A percentile compares a stretch with the other conserved stretches of the same genome.
Evolutionary conservation across 768 basidiomycete species (phyloP).

Genomic region (Amanita polypyramis): DNA sequence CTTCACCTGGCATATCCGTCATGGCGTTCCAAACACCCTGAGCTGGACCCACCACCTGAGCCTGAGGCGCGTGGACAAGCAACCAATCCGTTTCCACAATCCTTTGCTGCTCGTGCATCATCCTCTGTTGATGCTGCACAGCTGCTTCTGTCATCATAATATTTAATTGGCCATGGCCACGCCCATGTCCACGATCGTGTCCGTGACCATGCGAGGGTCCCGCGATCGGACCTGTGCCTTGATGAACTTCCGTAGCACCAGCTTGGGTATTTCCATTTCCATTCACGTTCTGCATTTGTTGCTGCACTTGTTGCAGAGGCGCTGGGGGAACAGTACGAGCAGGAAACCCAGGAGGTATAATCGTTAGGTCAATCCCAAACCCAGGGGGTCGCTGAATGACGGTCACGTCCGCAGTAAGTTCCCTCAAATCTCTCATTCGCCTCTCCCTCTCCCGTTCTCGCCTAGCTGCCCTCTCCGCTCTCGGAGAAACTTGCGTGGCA

Average conservation of each 20-base stretch:
- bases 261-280: neutral
- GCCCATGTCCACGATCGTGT: too few relatives aligned
- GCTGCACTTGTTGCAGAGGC: neutral
- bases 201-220: neutral
- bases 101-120: neutral
- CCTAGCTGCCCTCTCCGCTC: conserved; percentile 7
- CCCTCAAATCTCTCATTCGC: neutral
- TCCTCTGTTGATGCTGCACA: neutral
- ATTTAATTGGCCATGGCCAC: too few relatives aligned
- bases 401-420: neutral
- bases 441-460: conserved; percentile 5
- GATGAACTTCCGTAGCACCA: neutral
- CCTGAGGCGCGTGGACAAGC: neutral
- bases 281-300: neutral
- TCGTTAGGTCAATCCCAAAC: neutral
- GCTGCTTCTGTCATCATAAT: conserved; percentile 3
- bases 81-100: conserved; percentile 7
- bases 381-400: neutral
- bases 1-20: neutral
- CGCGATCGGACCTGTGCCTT: neutral
- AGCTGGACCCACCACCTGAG: conserved; percentile 3
- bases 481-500: neutral
- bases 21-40: neutral
- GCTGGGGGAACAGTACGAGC: neutral
- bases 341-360: neutral